These are phyloP conservation scores for Graphilbum ipis-grandicollis DNA, from an alignment of 2,329 filamentous ascomycete genomes.

Conservation along the genomic window DNA sequence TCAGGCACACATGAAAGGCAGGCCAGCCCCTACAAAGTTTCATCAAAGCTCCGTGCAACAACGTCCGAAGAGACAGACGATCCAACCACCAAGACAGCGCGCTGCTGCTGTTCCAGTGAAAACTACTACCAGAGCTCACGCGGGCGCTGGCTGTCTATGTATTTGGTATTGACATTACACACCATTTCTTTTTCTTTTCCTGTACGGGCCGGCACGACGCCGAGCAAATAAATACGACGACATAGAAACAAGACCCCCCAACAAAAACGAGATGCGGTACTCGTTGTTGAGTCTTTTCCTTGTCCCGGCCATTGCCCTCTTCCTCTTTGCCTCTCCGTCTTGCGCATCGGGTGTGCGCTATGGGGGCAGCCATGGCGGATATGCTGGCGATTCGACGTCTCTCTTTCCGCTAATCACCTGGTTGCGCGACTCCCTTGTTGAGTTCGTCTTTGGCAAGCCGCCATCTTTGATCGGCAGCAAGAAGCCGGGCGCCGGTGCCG, in stretches of 20 bases:
- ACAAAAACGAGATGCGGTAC: neutral
- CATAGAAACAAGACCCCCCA: neutral
- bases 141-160: no score
- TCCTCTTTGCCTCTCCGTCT: slow-evolving; percentile 1
- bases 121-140: no score
- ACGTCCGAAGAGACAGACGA: no score
- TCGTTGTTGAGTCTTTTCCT: neutral
- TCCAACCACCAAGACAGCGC: no score
- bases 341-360: neutral
- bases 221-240: no score
- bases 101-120: no score
- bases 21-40: no score
- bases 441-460: slow-evolving; percentile 30
- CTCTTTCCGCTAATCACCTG: slow-evolving; percentile 30
- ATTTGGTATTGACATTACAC: no score
- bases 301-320: neutral
- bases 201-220: no score
- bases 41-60: no score
- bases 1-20: no score
- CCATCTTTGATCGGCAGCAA: slow-evolving; percentile 9
- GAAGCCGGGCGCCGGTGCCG: neutral
- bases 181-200: no score
- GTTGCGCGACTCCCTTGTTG: slow-evolving; percentile 30
- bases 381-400: neutral
- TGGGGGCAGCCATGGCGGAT: neutral